Conservation (phyloP, 2,329 filamentous ascomycete species). For the Talaromyces pinophilus region DNA sequence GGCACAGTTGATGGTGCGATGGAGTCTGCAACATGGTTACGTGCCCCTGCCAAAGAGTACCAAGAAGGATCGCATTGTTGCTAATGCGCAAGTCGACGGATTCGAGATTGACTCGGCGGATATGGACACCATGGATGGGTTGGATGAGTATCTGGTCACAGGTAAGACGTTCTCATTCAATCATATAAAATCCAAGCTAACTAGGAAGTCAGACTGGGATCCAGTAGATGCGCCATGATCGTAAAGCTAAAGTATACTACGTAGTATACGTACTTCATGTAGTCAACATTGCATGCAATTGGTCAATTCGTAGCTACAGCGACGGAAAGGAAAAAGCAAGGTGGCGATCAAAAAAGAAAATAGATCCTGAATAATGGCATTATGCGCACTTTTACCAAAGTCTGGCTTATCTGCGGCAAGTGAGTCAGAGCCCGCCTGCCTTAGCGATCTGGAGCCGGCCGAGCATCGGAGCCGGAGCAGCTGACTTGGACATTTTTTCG, state of each 20-base stretch:
- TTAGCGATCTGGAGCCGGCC: background rate
- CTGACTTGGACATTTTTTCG: background rate
- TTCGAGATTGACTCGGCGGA: conserved; percentile 61
- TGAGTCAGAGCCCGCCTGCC: background rate
- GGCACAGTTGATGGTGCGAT: conserved; percentile 74
- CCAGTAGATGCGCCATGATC: conserved; percentile 27
- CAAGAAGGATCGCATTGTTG: conserved; percentile 61
- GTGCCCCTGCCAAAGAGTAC: conserved; percentile 74
- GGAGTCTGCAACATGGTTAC: conserved; percentile 74
- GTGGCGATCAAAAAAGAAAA: background rate
- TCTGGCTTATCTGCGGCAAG: conserved; percentile 2
- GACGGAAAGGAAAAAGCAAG: background rate
- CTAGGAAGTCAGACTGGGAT: conserved; percentile 26
- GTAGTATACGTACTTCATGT: background rate
- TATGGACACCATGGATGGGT: conserved; percentile 61
- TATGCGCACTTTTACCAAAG: conserved; percentile 8
- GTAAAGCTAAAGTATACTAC: background rate
- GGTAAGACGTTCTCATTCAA: conserved; percentile 51
- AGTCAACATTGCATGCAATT: background rate
- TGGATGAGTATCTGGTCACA: conserved; percentile 74
- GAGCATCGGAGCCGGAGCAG: conserved; percentile 3
- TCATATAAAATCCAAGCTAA: background rate
- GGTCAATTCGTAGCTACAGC: background rate
- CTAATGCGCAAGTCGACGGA: conserved; percentile 63
- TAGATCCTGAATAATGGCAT: conserved; percentile 3